A percentile compares a stretch with the other conserved stretches of the same genome.
These are phyloP conservation scores for Bathelium albidoporum DNA, from an alignment of 495 filamentous ascomycete species.

Conservation along the genomic window DNA sequence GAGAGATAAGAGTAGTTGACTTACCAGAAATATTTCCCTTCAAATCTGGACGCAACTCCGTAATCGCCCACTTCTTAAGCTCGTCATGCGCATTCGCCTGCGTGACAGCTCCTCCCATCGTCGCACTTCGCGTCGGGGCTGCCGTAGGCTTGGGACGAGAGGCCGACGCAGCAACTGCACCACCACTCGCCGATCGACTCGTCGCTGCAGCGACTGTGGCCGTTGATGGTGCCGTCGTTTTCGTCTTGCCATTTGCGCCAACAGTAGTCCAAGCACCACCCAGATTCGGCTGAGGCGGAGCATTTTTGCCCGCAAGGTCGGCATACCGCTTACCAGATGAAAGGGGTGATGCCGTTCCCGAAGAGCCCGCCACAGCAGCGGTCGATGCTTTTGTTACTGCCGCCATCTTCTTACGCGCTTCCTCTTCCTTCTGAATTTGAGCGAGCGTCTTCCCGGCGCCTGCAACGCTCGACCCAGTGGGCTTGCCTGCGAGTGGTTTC, in stretches of 20 bases:
- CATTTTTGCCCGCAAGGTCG: conserved; percentile 76
- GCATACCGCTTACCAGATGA: conserved; percentile 81
- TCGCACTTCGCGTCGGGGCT: conserved; percentile 28
- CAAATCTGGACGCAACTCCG: conserved; percentile 53
- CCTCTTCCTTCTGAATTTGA: conserved; percentile 96
- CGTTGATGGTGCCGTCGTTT: conserved; percentile 36
- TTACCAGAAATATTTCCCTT: conserved; percentile 52
- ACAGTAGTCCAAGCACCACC: conserved; percentile 80
- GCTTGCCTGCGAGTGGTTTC: conserved; percentile 54
- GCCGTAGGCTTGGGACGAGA: background rate
- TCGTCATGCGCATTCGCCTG: conserved; percentile 58
- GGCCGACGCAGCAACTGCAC: conserved; percentile 29
- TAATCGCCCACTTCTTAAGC: conserved; percentile 84
- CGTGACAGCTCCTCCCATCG: conserved; percentile 36
- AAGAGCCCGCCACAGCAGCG: conserved; percentile 34
- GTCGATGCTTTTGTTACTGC: conserved; percentile 47
- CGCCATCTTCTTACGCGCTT: conserved; percentile 63
- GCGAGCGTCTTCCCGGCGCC: conserved; percentile 78
- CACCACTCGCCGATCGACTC: conserved; percentile 40
- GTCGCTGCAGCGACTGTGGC: conserved; percentile 39
- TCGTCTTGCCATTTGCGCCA: conserved; percentile 86
- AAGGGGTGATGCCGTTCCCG: conserved; percentile 31
- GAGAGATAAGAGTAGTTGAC: no score
- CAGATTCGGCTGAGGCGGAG: conserved; percentile 28
- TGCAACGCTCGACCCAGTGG: conserved; percentile 34